phyloP scores from a whole-genome alignment of 2,329 filamentous ascomycete genomes.

The Plenodomus tracheiphilus region DNA sequence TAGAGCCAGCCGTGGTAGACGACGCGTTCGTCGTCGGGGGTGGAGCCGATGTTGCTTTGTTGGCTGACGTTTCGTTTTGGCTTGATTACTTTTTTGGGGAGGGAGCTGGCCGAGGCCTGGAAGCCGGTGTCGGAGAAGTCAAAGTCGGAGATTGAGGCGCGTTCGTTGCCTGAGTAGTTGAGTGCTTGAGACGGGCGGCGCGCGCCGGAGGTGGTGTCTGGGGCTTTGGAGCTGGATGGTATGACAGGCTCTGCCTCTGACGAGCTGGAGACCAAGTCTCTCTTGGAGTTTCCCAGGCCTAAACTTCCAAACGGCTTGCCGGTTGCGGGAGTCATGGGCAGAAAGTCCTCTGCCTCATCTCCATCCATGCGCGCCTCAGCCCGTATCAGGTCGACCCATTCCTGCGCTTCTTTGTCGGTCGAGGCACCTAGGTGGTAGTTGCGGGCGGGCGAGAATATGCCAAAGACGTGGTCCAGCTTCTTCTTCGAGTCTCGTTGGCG shows the following conservation, averaged over 20 bases:
- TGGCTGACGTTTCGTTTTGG: slow-evolving; percentile 63
- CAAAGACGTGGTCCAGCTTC: slow-evolving; percentile 85
- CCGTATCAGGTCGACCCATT: slow-evolving; percentile 85
- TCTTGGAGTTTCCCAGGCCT: slow-evolving; percentile 42
- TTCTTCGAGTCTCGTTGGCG: slow-evolving; percentile 87
- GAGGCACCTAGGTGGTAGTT: slow-evolving; percentile 89
- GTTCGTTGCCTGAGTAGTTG: slow-evolving; percentile 65
- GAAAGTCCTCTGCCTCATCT: slow-evolving; percentile 77
- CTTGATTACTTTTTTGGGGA: slow-evolving; percentile 26
- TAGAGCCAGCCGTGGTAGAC: slow-evolving; percentile 91
- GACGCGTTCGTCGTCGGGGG: slow-evolving; percentile 76
- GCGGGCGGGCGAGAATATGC: slow-evolving; percentile 84
- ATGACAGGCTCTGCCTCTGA: slow-evolving; percentile 48
- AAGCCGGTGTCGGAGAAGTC: slow-evolving; percentile 78
- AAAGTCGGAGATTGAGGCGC: slow-evolving; percentile 83
- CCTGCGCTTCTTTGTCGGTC: slow-evolving; percentile 72
- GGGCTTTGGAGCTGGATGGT: slow-evolving; percentile 30
- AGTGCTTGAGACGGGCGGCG: slow-evolving; percentile 65
- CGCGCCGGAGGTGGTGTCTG: slow-evolving; percentile 37
- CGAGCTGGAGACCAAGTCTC: slow-evolving; percentile 48
- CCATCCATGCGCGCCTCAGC: slow-evolving; percentile 81
- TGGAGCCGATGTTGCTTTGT: slow-evolving; percentile 55
- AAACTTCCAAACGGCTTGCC: slow-evolving; percentile 51
- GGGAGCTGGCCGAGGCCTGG: slow-evolving; percentile 55
- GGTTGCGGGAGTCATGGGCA: slow-evolving; percentile 67